A percentile compares a stretch with the other conserved stretches of the same genome.
phyloP scores from a whole-genome alignment of 2,329 filamentous ascomycete genomes.

The Aciculosporium take region DNA sequence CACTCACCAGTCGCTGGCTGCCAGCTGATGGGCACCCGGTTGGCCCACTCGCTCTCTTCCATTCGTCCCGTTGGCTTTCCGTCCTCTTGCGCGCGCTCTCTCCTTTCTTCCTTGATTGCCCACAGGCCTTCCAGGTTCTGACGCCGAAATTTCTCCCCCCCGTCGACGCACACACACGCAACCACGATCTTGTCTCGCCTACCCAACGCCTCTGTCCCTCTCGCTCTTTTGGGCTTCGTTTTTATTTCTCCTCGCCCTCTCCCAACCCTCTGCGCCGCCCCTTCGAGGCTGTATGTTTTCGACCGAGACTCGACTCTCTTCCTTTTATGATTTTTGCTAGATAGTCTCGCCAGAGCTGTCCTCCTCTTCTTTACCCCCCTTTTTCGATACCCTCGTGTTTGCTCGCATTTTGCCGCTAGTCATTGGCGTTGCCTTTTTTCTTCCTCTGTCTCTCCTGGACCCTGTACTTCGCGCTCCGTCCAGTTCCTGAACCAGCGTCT shows the following conservation, averaged over 20 bases:
- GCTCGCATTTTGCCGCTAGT: constrained; percentile 7
- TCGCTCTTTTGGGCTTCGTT: constrained; percentile 5
- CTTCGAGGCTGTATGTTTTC: constrained; percentile 1
- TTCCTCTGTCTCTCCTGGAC: background rate
- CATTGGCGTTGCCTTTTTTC: constrained; percentile 8
- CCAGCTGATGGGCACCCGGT: constrained; percentile 5
- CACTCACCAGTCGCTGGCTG: no score
- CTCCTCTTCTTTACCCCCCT: background rate
- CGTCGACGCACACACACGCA: constrained; percentile 3
- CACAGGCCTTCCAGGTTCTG: constrained; percentile 5
- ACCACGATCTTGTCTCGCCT: constrained; percentile 9
- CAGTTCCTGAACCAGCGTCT: background rate
- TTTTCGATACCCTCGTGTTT: constrained; percentile 10
- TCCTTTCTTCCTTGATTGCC: constrained; percentile 8
- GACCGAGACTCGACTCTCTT: background rate
- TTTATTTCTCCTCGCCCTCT: constrained; percentile 4
- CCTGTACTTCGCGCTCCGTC: constrained; percentile 3
- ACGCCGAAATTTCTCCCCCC: constrained; percentile 11
- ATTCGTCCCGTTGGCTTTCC: constrained; percentile 8
- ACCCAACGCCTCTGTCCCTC: constrained; percentile 8
- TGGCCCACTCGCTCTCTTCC: constrained; percentile 5
- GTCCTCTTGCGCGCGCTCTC: constrained; percentile 4
- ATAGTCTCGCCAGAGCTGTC: constrained; percentile 3
- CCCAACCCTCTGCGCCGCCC: background rate
- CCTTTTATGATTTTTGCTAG: background rate